Percentiles rank a stretch among this genome's conserved stretches.
These are phyloP conservation scores for Paramecium sexaurelia DNA, from an alignment of 73 alveolate species.

Conservation along the genomic window DNA sequence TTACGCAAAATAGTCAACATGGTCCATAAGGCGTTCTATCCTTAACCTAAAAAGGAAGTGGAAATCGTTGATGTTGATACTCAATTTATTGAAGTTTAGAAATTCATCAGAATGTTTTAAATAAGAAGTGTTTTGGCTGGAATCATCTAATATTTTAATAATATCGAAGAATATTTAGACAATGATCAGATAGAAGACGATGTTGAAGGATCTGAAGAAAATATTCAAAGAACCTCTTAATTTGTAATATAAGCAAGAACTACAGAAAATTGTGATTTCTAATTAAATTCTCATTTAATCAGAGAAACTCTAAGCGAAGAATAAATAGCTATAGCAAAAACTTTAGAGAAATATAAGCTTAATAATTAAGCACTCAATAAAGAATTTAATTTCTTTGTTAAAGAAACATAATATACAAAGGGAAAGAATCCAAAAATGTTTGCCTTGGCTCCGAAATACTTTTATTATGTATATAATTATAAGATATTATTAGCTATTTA, in stretches of 20 bases:
- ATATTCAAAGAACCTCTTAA: neutral
- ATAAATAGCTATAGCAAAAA: neutral
- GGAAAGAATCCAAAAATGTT: conserved; percentile 5
- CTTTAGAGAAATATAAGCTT: neutral
- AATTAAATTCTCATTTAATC: neutral
- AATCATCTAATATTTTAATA: neutral
- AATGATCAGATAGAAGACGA: neutral
- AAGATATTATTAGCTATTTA: neutral
- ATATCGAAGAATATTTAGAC: neutral
- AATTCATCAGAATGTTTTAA: conserved; percentile 17
- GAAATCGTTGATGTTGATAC: conserved; percentile 4
- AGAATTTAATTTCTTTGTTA: neutral
- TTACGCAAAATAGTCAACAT: neutral
- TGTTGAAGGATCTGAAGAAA: neutral
- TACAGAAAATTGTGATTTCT: neutral
- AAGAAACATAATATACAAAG: neutral
- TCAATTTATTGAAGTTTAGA: neutral
- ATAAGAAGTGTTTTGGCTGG: neutral
- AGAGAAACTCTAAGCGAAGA: conserved; percentile 32
- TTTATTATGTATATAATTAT: neutral
- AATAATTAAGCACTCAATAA: conserved; percentile 38
- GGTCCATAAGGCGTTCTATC: neutral
- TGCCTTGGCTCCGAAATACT: conserved; percentile 30
- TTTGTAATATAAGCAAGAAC: neutral
- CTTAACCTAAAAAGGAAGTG: neutral